A percentile compares a stretch with the other conserved stretches of the same genome.
phyloP scores from a whole-genome alignment of 345 rosid species.

The Eucalyptus curtisii region DNA sequence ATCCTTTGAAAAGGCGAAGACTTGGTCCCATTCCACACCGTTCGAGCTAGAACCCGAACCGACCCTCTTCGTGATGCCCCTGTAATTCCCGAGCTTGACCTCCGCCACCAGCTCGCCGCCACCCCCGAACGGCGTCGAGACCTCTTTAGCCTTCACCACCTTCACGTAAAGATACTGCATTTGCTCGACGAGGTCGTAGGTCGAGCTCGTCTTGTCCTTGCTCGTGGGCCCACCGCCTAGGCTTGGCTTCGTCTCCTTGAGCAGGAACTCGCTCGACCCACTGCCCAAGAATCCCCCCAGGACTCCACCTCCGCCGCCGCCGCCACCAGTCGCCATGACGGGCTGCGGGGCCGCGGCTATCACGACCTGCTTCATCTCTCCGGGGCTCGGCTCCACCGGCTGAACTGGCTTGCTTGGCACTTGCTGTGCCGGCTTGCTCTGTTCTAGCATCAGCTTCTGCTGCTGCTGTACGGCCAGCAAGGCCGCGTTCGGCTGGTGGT shows the following conservation, averaged over 20 bases:
- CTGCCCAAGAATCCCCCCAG: slow-evolving; percentile 3
- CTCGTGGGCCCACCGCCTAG: slow-evolving; percentile 46
- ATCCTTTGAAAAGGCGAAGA: slow-evolving; percentile 70
- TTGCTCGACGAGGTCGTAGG: slow-evolving; percentile 76
- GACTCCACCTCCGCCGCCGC: slow-evolving; percentile 1
- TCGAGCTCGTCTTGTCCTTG: slow-evolving; percentile 54
- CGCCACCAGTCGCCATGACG: not conserved
- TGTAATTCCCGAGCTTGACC: slow-evolving; percentile 58
- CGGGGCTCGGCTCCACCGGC: slow-evolving; percentile 27
- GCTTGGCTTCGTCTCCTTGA: slow-evolving; percentile 61
- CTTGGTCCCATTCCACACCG: slow-evolving; percentile 49
- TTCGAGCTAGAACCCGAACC: not conserved
- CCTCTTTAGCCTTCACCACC: slow-evolving; percentile 41
- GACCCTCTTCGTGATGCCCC: slow-evolving; percentile 46
- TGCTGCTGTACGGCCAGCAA: slow-evolving; percentile 21
- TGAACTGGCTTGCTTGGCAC: slow-evolving; percentile 16
- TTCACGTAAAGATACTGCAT: slow-evolving; percentile 68
- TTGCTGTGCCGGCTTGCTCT: slow-evolving; percentile 20
- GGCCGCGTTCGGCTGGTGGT: slow-evolving; percentile 19
- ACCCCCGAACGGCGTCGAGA: slow-evolving; percentile 10
- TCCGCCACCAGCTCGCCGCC: slow-evolving; percentile 46
- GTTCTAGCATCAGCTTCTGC: slow-evolving; percentile 15
- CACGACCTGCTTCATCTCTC: slow-evolving; percentile 42
- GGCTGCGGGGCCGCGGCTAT: slow-evolving; percentile 30
- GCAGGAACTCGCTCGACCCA: slow-evolving; percentile 37